These are phyloP conservation scores for Monosporozyma aquatica DNA, from an alignment of 805 yeast genomes.

Conservation along the genomic window DNA sequence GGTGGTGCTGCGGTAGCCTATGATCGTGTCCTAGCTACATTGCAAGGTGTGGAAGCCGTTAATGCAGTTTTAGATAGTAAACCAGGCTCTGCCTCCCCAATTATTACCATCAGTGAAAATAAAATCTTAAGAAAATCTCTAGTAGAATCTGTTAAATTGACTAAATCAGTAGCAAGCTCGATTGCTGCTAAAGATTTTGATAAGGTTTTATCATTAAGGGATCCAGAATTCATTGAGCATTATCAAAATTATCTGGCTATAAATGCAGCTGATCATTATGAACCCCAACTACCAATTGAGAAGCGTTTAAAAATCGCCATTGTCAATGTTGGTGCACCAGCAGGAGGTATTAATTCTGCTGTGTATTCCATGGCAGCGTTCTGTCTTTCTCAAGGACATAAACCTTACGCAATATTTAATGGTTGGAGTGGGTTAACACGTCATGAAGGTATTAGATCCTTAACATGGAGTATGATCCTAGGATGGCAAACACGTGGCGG, in stretches of 20 bases:
- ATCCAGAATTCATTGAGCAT: constrained; percentile 59
- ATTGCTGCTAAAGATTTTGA: constrained; percentile 57
- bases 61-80: constrained; percentile 59
- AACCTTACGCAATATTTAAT: constrained; percentile 59
- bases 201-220: constrained; percentile 63
- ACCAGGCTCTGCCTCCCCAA: constrained; percentile 67
- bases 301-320: constrained; percentile 57
- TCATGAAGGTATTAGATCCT: constrained; percentile 49
- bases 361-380: constrained; percentile 64
- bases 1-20: constrained; percentile 76
- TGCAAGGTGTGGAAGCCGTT: constrained; percentile 79
- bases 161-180: constrained; percentile 64
- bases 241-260: constrained; percentile 54
- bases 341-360: constrained; percentile 70
- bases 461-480: constrained; percentile 60
- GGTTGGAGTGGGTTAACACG: constrained; percentile 69
- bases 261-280: constrained; percentile 58
- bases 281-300: constrained; percentile 45
- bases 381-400: constrained; percentile 69
- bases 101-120: constrained; percentile 66
- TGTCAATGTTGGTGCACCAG: constrained; percentile 72
- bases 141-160: constrained; percentile 63
- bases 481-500: constrained; percentile 73
- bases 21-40: constrained; percentile 62
- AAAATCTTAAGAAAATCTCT: constrained; percentile 58